phyloP scores from a whole-genome alignment of 257 asterid genomes.

The Solanum clarkiae region DNA sequence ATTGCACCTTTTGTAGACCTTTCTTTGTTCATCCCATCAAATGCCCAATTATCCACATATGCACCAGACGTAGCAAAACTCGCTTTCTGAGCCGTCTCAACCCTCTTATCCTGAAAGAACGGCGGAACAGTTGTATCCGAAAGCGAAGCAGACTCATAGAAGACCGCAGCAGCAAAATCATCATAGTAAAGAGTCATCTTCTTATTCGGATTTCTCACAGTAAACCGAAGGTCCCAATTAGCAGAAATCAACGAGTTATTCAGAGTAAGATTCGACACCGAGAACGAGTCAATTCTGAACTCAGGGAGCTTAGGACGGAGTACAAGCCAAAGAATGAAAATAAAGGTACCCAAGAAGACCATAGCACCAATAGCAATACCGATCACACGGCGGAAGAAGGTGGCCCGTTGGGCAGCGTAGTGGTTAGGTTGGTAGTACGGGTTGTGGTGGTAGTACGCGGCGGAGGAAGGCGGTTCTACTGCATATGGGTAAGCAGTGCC shows the following conservation, averaged over 20 bases:
- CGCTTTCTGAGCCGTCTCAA: slow-evolving; percentile 41
- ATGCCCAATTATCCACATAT: slow-evolving; percentile 27
- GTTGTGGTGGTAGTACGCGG: slow-evolving; percentile 21
- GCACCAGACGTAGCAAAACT: slow-evolving; percentile 45
- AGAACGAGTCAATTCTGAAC: slow-evolving; percentile 54
- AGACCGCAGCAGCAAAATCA: slow-evolving; percentile 27
- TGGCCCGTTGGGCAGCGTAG: slow-evolving; percentile 41
- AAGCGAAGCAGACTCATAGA: slow-evolving; percentile 14
- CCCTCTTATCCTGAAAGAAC: slow-evolving; percentile 49
- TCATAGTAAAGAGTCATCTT: slow-evolving; percentile 54
- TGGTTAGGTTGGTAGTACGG: slow-evolving; percentile 29
- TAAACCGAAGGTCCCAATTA: slow-evolving; percentile 39
- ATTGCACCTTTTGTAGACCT: slow-evolving; percentile 28
- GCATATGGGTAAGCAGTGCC: slow-evolving; percentile 50
- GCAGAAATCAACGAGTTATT: slow-evolving; percentile 27
- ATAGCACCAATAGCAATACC: slow-evolving; percentile 36
- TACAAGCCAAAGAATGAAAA: slow-evolving; percentile 73
- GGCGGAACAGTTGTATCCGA: slow-evolving; percentile 54
- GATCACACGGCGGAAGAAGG: slow-evolving; percentile 67
- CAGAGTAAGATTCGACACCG: slow-evolving; percentile 46
- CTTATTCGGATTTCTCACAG: slow-evolving; percentile 70
- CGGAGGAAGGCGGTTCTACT: slow-evolving; percentile 28
- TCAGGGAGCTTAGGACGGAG: slow-evolving; percentile 83
- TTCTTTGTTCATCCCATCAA: slow-evolving; percentile 34
- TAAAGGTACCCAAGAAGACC: slow-evolving; percentile 37